These are phyloP conservation scores for Halophytophthora polymorphica DNA, from an alignment of 352 stramenopile genomes.

Conservation along the genomic window DNA sequence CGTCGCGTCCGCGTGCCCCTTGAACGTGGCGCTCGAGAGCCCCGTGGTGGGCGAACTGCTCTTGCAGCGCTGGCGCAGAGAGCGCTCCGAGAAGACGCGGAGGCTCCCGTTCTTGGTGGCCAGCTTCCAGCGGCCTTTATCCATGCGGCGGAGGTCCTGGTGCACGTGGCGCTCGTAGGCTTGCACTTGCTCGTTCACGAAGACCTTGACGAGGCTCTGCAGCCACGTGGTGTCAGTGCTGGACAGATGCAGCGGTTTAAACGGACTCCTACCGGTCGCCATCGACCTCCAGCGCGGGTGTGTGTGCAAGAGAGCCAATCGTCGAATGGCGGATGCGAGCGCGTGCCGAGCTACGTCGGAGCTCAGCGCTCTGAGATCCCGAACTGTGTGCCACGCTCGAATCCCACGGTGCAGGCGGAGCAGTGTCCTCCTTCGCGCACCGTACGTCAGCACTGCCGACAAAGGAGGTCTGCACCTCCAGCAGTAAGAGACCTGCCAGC, in stretches of 20 bases:
- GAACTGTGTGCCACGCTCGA: too few relatives aligned
- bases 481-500: too few relatives aligned
- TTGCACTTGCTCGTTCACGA: slow-evolving; percentile 25
- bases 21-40: slow-evolving; percentile 2
- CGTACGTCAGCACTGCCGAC: too few relatives aligned
- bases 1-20: slow-evolving; percentile 11
- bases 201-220: slow-evolving; percentile 23
- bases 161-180: slow-evolving; percentile 29
- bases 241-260: slow-evolving; percentile 22
- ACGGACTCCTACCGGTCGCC: slow-evolving; percentile 23
- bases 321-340: too few relatives aligned
- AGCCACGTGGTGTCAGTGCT: slow-evolving; percentile 20
- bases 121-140: slow-evolving; percentile 28
- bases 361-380: too few relatives aligned
- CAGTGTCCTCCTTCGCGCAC: too few relatives aligned
- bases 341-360: too few relatives aligned
- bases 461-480: too few relatives aligned
- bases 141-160: slow-evolving; percentile 21
- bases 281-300: not conserved
- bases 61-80: not conserved
- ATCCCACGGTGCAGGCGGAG: too few relatives aligned
- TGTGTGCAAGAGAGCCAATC: too few relatives aligned
- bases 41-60: slow-evolving; percentile 1
- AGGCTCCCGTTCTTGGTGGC: slow-evolving; percentile 25
- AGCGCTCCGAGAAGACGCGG: slow-evolving; percentile 24